Percentiles rank a stretch among this genome's conserved stretches.
phyloP scores from a whole-genome alignment of 495 filamentous ascomycete genomes.

The Staphylotrichum longicolle region DNA sequence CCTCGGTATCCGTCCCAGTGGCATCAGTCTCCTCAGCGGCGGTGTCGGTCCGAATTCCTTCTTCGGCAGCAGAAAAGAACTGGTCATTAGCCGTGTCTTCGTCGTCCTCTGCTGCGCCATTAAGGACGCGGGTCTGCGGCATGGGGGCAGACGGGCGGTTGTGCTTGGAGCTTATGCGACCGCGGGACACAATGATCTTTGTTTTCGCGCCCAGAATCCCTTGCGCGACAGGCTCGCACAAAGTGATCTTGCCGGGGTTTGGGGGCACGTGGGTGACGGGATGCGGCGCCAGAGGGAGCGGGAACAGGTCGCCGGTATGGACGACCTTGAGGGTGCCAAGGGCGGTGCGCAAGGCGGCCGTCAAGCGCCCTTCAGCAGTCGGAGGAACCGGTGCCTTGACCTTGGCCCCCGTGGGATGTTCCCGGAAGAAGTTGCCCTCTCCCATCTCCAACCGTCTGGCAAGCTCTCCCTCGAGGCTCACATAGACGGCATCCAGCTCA shows the following conservation, averaged over 20 bases:
- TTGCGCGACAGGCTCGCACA: constrained; percentile 78
- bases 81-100: constrained; percentile 79
- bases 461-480: constrained; percentile 77
- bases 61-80: constrained; percentile 84
- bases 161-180: constrained; percentile 50
- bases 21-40: constrained; percentile 44
- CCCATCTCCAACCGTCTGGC: constrained; percentile 54
- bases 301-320: constrained; percentile 79
- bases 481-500: constrained; percentile 76
- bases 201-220: constrained; percentile 70
- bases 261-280: constrained; percentile 82
- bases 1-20: constrained; percentile 52
- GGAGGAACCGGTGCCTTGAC: constrained; percentile 34
- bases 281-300: constrained; percentile 79
- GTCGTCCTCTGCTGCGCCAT: constrained; percentile 64
- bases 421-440: constrained; percentile 55
- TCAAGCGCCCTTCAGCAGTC: constrained; percentile 63
- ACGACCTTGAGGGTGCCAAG: constrained; percentile 68
- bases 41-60: constrained; percentile 51
- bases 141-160: constrained; percentile 37
- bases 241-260: constrained; percentile 75
- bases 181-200: constrained; percentile 64
- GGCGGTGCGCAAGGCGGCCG: constrained; percentile 73
- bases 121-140: constrained; percentile 45
- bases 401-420: constrained; percentile 39